Evolutionary conservation across 1,139 yeast species (phyloP).

Genomic region (Hanseniaspora gamundiae): DNA sequence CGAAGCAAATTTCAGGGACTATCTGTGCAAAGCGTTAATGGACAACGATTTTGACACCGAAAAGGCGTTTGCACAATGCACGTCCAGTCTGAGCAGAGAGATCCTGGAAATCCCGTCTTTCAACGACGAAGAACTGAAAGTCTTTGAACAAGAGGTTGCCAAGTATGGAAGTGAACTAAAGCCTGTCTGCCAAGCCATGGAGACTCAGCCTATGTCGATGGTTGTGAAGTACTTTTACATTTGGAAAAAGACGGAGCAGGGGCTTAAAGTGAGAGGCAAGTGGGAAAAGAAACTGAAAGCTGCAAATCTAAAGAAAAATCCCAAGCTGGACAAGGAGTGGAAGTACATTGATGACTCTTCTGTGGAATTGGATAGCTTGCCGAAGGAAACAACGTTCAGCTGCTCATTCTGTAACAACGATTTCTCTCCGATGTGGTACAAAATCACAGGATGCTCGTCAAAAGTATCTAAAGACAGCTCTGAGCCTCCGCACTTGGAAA

Average conservation of each 20-base stretch:
- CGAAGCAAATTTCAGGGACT: constrained; percentile 74
- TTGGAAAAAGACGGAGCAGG: constrained; percentile 81
- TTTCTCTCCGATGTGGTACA: constrained; percentile 26
- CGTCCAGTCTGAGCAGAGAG: constrained; percentile 39
- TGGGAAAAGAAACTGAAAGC: constrained; percentile 27
- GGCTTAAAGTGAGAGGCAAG: constrained; percentile 29
- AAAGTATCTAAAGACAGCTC: constrained; percentile 19
- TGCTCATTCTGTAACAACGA: constrained; percentile 24
- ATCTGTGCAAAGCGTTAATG: constrained; percentile 44
- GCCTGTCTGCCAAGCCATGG: constrained; percentile 58
- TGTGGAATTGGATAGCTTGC: constrained; percentile 22
- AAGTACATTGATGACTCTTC: constrained; percentile 31
- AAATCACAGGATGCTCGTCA: constrained; percentile 45
- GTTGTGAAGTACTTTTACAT: constrained; percentile 75
- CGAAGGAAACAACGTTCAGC: constrained; percentile 15
- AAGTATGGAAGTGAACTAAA: constrained; percentile 70
- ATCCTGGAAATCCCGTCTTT: constrained; percentile 67
- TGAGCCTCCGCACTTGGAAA: constrained; percentile 29
- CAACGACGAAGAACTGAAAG: constrained; percentile 43
- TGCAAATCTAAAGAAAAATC: constrained; percentile 19
- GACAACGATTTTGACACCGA: constrained; percentile 38
- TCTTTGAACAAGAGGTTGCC: constrained; percentile 67
- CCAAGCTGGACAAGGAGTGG: constrained; percentile 9
- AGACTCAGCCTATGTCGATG: constrained; percentile 60
- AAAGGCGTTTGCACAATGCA: constrained; percentile 31